Conservation (phyloP, 2,329 filamentous ascomycete species). For the Drechslerella stenobrocha region DNA sequence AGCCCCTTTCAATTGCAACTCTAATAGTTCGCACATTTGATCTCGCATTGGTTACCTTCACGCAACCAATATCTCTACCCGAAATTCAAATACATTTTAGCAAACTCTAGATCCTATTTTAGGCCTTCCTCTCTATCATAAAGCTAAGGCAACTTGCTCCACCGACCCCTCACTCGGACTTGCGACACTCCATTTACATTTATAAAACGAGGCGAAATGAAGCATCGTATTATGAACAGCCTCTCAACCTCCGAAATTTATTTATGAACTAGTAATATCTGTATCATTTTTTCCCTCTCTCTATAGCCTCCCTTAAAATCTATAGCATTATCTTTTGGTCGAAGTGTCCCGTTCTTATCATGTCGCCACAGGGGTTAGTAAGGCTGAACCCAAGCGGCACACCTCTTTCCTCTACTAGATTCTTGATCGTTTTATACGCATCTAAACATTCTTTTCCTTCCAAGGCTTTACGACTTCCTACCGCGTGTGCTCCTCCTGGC, state of each 20-base stretch:
- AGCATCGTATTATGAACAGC: too few species aligned
- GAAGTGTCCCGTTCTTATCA: background rate
- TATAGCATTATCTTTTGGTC: constrained; percentile 16
- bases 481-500: constrained; percentile 20
- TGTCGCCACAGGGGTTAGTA: constrained; percentile 10
- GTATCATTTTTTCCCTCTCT: background rate
- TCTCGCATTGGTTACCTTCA: too few species aligned
- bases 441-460: constrained; percentile 11
- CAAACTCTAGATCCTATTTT: background rate
- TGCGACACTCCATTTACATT: background rate
- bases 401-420: constrained; percentile 12
- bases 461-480: constrained; percentile 17
- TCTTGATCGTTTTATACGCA: constrained; percentile 11
- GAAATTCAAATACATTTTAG: background rate
- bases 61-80: too few species aligned
- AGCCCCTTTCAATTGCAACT: too few species aligned
- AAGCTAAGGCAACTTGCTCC: background rate
- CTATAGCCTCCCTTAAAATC: background rate
- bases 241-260: too few species aligned
- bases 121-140: background rate
- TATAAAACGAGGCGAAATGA: background rate
- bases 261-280: too few species aligned
- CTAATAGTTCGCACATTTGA: background rate
- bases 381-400: constrained; percentile 14
- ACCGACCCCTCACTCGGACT: background rate